Base-by-base conservation (phyloP, 1,139 yeast species). In the Yamadazyma spencermartinsiae region DNA sequence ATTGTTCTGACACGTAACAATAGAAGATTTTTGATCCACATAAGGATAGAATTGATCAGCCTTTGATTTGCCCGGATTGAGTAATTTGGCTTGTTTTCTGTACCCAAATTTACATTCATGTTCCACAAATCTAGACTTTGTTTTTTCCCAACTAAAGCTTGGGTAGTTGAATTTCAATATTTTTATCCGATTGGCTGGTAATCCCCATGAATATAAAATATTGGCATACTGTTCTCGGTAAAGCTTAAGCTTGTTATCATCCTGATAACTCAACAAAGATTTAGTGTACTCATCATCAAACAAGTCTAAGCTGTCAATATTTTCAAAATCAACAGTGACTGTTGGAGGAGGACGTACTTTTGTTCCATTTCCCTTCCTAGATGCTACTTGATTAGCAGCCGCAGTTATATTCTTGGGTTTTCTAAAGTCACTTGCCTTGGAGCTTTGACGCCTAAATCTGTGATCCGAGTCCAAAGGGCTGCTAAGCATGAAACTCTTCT, bases 121-220 rank as follows among this genome's bases (percentile, higher is more conserved):
- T 9, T 54, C 60, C 21, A 55, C 58, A 38, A 61, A 65, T 9
- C 47, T 53, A 0, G 67, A 51, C 11, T 43, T 37, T 3, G 34
- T 34, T 1, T 14, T 32, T 11, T 38, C 43, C 4, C 54, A 44
- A n/a, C 50, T 51, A 7, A 35, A 33, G 18, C 58, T 58, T 0
- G 74, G 67, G 42, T 76, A 76, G 50, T 86, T 86, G 54, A 84
- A 82, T 58, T 89, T 89, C 41, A 88, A 60, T 5, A 90, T 76
- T 52, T 90, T 92, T 24, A 86, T 77, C 27, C 96, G 63, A 48
- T 82, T 79, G 14, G 86, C 74, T 0, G 89, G 87, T 20, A 89
- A 68, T 0, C 92, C 94, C 98, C 98, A 90, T 29, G 75, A 61
- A 51, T 77, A 87, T 17, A 90, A 65, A 58, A 89, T 73, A n/a